Evolutionary conservation across 75 land plant species (phyloP).

Genomic region (Sequoia sempervirens): DNA sequence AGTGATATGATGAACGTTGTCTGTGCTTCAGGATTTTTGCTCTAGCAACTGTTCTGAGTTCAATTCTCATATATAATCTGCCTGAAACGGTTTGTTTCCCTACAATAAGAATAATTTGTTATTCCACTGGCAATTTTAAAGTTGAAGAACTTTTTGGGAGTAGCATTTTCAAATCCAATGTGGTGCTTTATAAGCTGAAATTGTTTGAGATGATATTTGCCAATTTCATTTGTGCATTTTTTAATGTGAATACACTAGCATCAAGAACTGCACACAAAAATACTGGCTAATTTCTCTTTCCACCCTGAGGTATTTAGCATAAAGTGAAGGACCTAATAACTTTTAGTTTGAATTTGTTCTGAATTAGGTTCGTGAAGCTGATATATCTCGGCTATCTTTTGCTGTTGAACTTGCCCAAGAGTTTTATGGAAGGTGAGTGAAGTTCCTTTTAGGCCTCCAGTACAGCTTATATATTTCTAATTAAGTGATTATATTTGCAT

Average conservation of each 20-base stretch:
- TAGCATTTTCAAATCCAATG: background rate
- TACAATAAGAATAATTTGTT: background rate
- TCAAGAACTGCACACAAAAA: background rate
- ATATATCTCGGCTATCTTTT: conserved; percentile 77
- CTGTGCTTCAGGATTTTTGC: conserved; percentile 69
- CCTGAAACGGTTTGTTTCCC: conserved; percentile 77
- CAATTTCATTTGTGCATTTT: background rate
- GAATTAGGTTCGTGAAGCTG: conserved; percentile 79
- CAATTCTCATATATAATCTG: conserved; percentile 81
- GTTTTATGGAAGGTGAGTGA: conserved; percentile 76
- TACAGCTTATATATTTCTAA: background rate
- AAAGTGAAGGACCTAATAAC: background rate
- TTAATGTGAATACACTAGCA: background rate
- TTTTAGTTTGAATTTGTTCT: conserved; percentile 1
- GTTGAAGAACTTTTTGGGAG: background rate
- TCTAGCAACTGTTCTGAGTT: conserved; percentile 78
- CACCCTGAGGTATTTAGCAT: background rate
- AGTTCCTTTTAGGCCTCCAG: background rate
- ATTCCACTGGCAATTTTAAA: background rate
- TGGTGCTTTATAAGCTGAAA: background rate
- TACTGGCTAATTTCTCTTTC: background rate
- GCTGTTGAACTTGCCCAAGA: conserved; percentile 93
- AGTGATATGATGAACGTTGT: background rate
- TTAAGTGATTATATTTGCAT: background rate
- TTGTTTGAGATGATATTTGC: background rate